A percentile compares a stretch with the other conserved stretches of the same genome.
Conservation (phyloP, 768 basidiomycete genomes). For the Suillus alpinus region DNA sequence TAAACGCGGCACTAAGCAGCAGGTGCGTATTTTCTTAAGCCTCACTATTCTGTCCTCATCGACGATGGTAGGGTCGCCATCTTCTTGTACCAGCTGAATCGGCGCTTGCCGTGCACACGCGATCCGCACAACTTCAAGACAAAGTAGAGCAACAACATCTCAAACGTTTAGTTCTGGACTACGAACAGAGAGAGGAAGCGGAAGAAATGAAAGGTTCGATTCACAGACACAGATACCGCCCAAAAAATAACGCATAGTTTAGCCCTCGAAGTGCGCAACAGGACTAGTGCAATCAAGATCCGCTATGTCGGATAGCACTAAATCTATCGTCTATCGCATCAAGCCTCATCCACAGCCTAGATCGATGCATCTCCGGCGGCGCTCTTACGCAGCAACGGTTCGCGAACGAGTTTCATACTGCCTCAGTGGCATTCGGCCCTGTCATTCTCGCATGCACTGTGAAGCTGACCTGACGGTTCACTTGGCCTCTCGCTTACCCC, state of each 20-base stretch:
- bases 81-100: constrained; percentile 87
- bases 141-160: constrained; percentile 96
- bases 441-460: constrained; percentile 1
- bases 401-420: constrained; percentile 1
- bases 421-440: not conserved
- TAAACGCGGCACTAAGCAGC: constrained; percentile 91
- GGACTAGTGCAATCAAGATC: constrained; percentile 69
- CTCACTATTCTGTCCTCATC: constrained; percentile 11
- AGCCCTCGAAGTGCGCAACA: constrained; percentile 72
- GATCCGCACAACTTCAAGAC: constrained; percentile 88
- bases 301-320: constrained; percentile 62
- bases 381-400: constrained; percentile 15
- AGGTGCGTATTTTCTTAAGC: constrained; percentile 46
- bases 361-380: constrained; percentile 16
- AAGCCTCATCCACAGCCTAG: constrained; percentile 13
- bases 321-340: constrained; percentile 4
- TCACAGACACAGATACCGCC: not conserved
- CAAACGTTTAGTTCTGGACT: constrained; percentile 91
- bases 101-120: constrained; percentile 85
- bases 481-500: not conserved
- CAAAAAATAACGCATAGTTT: not conserved
- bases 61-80: constrained; percentile 62
- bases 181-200: constrained; percentile 85
- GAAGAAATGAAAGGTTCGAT: constrained; percentile 72
- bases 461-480: not conserved